Base-by-base conservation (phyloP, 108 stramenopile genomes). In the Nitzschia sp. region DNA sequence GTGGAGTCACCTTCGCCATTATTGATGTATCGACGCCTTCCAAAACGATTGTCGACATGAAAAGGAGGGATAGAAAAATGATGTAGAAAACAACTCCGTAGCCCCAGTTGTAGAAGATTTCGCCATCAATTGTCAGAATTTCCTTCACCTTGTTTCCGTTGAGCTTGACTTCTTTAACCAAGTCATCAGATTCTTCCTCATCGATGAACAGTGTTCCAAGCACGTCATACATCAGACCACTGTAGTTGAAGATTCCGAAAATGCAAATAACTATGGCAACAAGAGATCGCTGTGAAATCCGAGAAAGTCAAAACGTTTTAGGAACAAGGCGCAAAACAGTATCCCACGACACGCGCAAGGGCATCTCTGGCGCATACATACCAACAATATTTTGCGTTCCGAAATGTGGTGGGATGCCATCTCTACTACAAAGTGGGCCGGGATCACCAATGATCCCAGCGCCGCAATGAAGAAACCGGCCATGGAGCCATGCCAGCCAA, bases 401-500 rank as follows among this genome's bases (percentile, higher is more conserved):
- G 83, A 82, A 36, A 74, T 76, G 24, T 53, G 51, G 18, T 73
- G 60, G 2, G 86, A 88, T 15, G 78, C 79, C 3, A 73, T 79
- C 57, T 90, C 85, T 2, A 90, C 85, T 15, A 86, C 80, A 62
- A 83, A 90, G 47, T 90, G 81, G 25, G 88, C 88, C 24, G 88
- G 88, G 0, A 90, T 53, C 3, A 86, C 85, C 24, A 90, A 70
- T 13, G 82, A 72, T 31, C 89, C 89, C 3, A 90, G 75, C 13
- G 58, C 31, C 0, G 84, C 86, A 75, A 87, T 72, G 26, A 90
- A 76, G 36, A 85, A 77, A 9, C 89, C 89, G 29, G 89, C 86
- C 23, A 45, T 46, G 35, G 78, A 68, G 21, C 72, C 85, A 68
- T 77, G 62, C 85, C 88, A 84, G 11, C 70, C 71, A 66, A 89